Conservation (phyloP, 257 asterid species). For the Parsonsia alboflavescens region DNA sequence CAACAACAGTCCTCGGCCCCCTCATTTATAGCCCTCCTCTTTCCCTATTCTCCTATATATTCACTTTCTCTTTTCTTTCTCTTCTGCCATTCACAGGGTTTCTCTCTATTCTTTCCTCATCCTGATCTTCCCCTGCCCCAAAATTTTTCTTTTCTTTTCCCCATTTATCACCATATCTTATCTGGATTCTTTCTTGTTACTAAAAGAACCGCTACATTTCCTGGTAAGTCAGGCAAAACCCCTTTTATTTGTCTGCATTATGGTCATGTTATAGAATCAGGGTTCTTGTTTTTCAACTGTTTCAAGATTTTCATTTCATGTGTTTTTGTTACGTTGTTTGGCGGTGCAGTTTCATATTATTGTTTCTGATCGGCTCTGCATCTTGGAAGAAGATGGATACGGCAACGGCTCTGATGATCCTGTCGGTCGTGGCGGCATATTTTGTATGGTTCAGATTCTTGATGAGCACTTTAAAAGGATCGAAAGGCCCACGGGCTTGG, state of each 20-base stretch:
- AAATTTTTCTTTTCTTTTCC: neutral
- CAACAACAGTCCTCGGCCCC: conserved; percentile 22
- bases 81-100: conserved; percentile 28
- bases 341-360: too few species aligned
- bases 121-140: neutral
- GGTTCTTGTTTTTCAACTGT: neutral
- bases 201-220: neutral
- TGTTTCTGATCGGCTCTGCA: too few species aligned
- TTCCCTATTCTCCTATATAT: conserved; percentile 31
- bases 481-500: conserved; percentile 50
- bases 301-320: neutral
- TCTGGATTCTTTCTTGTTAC: neutral
- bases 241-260: neutral
- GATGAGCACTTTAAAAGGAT: conserved; percentile 29
- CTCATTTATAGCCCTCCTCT: conserved; percentile 39
- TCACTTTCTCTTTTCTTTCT: conserved; percentile 30
- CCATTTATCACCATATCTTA: neutral
- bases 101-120: neutral
- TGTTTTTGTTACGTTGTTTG: too few species aligned
- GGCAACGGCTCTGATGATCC: conserved; percentile 29
- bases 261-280: neutral
- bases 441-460: conserved; percentile 46
- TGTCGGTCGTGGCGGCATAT: conserved; percentile 35
- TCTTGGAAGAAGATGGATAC: conserved; percentile 30
- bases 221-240: conserved; percentile 1